Conservation (phyloP, 2,329 filamentous ascomycete species). For the Cylindrodendrum hubeiense region DNA sequence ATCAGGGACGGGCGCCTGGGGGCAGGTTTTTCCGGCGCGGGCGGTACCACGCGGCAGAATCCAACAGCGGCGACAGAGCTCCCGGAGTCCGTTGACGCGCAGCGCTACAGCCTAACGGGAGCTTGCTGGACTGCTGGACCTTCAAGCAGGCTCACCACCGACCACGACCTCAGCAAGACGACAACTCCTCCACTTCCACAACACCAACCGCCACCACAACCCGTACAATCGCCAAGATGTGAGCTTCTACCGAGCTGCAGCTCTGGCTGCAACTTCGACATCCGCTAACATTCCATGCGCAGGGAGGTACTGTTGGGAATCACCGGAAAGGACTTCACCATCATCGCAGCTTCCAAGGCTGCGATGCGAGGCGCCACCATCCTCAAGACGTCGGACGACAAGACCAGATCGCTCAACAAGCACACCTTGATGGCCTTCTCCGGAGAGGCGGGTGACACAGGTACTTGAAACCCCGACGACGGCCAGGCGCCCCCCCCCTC, state of each 20-base stretch:
- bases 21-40: slow-evolving; percentile 48
- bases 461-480: slow-evolving; percentile 58
- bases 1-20: slow-evolving; percentile 39
- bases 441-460: slow-evolving; percentile 95
- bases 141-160: slow-evolving; percentile 40
- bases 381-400: slow-evolving; percentile 95
- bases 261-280: slow-evolving; percentile 11
- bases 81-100: slow-evolving; percentile 49
- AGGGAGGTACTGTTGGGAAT: slow-evolving; percentile 99
- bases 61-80: slow-evolving; percentile 34
- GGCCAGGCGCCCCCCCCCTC: slow-evolving; percentile 16
- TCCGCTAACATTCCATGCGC: slow-evolving; percentile 28
- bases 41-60: slow-evolving; percentile 52
- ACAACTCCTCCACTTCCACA: slow-evolving; percentile 38
- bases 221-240: slow-evolving; percentile 42
- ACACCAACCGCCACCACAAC: slow-evolving; percentile 29
- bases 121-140: slow-evolving; percentile 43
- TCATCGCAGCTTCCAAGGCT: slow-evolving; percentile 97
- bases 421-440: slow-evolving; percentile 96
- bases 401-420: slow-evolving; percentile 92
- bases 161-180: slow-evolving; percentile 22
- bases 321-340: slow-evolving; percentile 98
- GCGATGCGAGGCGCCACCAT: slow-evolving; percentile 98
- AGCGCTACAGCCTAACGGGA: slow-evolving; percentile 53
- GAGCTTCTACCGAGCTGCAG: slow-evolving; percentile 29